A percentile compares a stretch with the other conserved stretches of the same genome.
Evolutionary conservation across 1,284 basidiomycete species (phyloP).

Genomic region (Puccinia polysora): DNA sequence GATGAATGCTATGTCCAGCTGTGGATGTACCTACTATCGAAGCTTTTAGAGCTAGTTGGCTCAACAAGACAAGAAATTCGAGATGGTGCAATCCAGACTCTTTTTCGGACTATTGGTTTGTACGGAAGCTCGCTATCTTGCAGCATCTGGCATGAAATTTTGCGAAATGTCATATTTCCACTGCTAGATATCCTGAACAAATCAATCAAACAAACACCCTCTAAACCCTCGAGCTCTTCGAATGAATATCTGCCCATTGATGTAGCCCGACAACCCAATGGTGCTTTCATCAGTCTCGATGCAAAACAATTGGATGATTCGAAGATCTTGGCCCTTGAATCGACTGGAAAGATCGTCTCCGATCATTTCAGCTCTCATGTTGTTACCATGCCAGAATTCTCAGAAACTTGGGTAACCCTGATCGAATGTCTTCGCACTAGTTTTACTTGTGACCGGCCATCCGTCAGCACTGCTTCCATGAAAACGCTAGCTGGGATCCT

Average conservation of each 20-base stretch:
- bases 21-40: conserved; percentile 85
- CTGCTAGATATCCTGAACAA: conserved; percentile 66
- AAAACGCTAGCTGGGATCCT: conserved; percentile 74
- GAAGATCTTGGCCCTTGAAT: conserved; percentile 76
- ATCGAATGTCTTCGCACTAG: conserved; percentile 65
- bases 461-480: conserved; percentile 71
- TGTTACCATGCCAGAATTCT: conserved; percentile 66
- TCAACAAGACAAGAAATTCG: conserved; percentile 81
- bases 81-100: conserved; percentile 85
- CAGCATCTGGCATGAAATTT: conserved; percentile 77
- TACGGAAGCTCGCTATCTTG: conserved; percentile 77
- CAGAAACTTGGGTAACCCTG: conserved; percentile 67
- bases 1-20: conserved; percentile 62
- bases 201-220: conserved; percentile 51
- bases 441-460: conserved; percentile 65
- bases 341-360: conserved; percentile 74
- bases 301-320: conserved; percentile 71
- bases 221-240: conserved; percentile 12
- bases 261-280: conserved; percentile 35
- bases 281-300: conserved; percentile 45
- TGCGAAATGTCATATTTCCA: conserved; percentile 85
- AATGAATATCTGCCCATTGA: conserved; percentile 44
- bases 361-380: conserved; percentile 72
- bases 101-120: conserved; percentile 87
- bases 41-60: conserved; percentile 74